A percentile compares a stretch with the other conserved stretches of the same genome.
These are phyloP conservation scores for Phlebopus sp. DNA, from an alignment of 1,284 basidiomycete genomes.

Conservation along the genomic window DNA sequence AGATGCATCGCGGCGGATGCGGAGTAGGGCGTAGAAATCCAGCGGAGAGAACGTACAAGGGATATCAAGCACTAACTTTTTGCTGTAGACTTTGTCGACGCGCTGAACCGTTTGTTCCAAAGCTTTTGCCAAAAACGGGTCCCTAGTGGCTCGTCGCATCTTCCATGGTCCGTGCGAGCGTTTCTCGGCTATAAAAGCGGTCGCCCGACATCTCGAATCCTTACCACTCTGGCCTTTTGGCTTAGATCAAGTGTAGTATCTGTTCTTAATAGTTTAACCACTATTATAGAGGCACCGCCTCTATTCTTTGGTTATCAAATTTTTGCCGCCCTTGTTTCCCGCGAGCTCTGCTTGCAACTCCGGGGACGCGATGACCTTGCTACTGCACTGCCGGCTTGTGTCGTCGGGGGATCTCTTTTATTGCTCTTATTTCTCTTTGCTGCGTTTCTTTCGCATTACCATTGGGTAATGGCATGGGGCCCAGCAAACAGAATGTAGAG, in stretches of 20 bases:
- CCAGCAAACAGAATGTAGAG: too few species aligned
- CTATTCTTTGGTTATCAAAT: slow-evolving; percentile 11
- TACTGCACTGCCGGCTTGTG: background rate
- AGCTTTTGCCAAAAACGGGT: background rate
- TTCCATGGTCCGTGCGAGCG: background rate
- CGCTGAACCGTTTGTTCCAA: too few species aligned
- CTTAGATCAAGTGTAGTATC: slow-evolving; percentile 96
- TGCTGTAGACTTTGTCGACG: too few species aligned
- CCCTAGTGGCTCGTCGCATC: background rate
- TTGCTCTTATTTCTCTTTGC: too few species aligned
- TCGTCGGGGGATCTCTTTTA: background rate
- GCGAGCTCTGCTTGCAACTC: too few species aligned
- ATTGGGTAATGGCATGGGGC: too few species aligned
- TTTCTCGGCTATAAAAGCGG: slow-evolving; percentile 16
- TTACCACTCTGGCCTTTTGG: slow-evolving; percentile 92
- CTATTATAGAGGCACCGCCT: slow-evolving; percentile 46
- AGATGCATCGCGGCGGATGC: slow-evolving; percentile 41
- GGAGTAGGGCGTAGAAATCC: slow-evolving; percentile 50
- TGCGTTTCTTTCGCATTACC: too few species aligned
- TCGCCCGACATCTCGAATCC: slow-evolving; percentile 14
- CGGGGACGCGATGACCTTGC: too few species aligned
- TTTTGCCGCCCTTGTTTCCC: slow-evolving; percentile 2
- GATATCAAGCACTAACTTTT: too few species aligned
- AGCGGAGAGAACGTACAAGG: slow-evolving; percentile 9
- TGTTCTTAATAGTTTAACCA: slow-evolving; percentile 84